A percentile compares a stretch with the other conserved stretches of the same genome.
These are phyloP conservation scores for Thermothielavioides terrestris DNA, from an alignment of 495 filamentous ascomycete genomes.

Conservation along the genomic window DNA sequence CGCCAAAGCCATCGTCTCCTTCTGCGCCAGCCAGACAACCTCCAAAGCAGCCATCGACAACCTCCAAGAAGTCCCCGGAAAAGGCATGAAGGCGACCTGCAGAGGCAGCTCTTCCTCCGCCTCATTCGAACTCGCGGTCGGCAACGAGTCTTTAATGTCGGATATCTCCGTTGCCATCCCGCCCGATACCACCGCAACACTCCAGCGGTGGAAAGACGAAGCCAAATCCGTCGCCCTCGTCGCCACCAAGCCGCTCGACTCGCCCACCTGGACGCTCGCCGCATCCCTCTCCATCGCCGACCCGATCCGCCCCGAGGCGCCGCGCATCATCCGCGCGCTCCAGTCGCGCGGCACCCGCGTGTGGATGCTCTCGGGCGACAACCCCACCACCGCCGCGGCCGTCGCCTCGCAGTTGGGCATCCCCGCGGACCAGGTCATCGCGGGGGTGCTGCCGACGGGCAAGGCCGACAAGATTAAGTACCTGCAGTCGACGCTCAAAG, in stretches of 20 bases:
- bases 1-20: slow-evolving; percentile 67
- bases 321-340: slow-evolving; percentile 57
- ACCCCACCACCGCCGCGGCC: slow-evolving; percentile 60
- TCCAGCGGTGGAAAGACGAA: slow-evolving; percentile 58
- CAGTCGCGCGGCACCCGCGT: slow-evolving; percentile 57
- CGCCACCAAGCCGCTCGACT: slow-evolving; percentile 33
- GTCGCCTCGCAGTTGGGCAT: slow-evolving; percentile 75
- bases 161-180: slow-evolving; percentile 34
- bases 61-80: slow-evolving; percentile 70
- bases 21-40: slow-evolving; percentile 41
- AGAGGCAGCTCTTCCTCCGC: slow-evolving; percentile 26
- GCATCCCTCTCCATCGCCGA: slow-evolving; percentile 56
- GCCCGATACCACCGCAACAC: slow-evolving; percentile 27
- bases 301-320: slow-evolving; percentile 69
- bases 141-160: slow-evolving; percentile 69
- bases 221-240: slow-evolving; percentile 69
- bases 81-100: slow-evolving; percentile 69
- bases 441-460: slow-evolving; percentile 74
- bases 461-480: slow-evolving; percentile 79
- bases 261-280: slow-evolving; percentile 30
- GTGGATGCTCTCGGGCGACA: slow-evolving; percentile 92
- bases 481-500: slow-evolving; percentile 55
- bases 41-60: slow-evolving; percentile 32
- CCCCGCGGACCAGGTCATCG: slow-evolving; percentile 64
- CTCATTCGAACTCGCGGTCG: slow-evolving; percentile 62